Percentiles rank a stretch among this genome's conserved stretches.
phyloP scores from a whole-genome alignment of 108 stramenopile species.

The Fistulifera pelliculosa region DNA sequence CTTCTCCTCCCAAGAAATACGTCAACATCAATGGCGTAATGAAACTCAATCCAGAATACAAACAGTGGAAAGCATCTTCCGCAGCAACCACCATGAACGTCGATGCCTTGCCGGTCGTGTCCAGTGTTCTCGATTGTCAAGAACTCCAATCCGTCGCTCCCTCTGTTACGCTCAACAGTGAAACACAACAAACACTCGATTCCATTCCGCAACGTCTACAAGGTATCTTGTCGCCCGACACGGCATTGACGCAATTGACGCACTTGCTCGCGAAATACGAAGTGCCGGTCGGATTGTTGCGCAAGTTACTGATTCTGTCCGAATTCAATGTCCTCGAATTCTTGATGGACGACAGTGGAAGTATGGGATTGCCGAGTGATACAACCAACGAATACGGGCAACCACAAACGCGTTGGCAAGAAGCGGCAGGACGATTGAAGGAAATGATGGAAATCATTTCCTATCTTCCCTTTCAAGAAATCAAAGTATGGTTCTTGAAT shows the following conservation, averaged over 20 bases:
- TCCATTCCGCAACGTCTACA: constrained; percentile 27
- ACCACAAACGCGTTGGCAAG: constrained; percentile 23
- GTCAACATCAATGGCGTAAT: constrained; percentile 46
- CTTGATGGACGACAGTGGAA: constrained; percentile 31
- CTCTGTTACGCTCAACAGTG: constrained; percentile 23
- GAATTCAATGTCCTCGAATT: constrained; percentile 32
- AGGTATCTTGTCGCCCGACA: constrained; percentile 23
- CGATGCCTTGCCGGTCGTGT: constrained; percentile 25
- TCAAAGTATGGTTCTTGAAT: constrained; percentile 36
- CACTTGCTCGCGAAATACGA: constrained; percentile 36
- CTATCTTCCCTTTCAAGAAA: constrained; percentile 31
- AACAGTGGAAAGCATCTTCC: constrained; percentile 19
- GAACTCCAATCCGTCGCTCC: constrained; percentile 17
- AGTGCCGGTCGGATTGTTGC: constrained; percentile 44
- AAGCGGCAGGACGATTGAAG: constrained; percentile 30
- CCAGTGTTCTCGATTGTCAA: constrained; percentile 31
- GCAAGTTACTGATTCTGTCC: constrained; percentile 35
- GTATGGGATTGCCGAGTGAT: constrained; percentile 29
- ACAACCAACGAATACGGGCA: constrained; percentile 12
- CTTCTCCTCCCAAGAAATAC: constrained; percentile 33
- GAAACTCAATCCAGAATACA: constrained; percentile 44
- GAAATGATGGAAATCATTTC: constrained; percentile 43
- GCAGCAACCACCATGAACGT: constrained; percentile 2
- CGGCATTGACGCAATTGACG: constrained; percentile 4
- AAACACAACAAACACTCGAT: constrained; percentile 42